Evolutionary conservation across 2,329 filamentous ascomycete species (phyloP).

Genomic region (Knoxdaviesia proteae): DNA sequence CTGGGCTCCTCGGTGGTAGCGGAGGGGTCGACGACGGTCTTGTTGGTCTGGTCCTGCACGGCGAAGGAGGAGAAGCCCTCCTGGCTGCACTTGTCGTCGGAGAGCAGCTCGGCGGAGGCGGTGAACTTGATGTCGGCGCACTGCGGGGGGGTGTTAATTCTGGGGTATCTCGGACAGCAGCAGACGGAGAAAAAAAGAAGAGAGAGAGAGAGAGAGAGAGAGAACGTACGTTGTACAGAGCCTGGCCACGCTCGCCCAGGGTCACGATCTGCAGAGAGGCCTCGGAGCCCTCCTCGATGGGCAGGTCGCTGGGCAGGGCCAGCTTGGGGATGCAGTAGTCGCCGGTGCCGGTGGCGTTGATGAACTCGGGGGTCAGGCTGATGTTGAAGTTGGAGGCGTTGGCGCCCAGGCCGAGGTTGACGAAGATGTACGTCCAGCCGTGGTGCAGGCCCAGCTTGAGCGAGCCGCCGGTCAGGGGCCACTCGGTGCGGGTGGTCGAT

Average conservation of each 20-base stretch:
- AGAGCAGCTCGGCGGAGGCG: slow-evolving; percentile 22
- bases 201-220: slow-evolving; percentile 1
- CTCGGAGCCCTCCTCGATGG: slow-evolving; percentile 35
- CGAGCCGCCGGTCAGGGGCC: slow-evolving; percentile 28
- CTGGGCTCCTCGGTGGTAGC: slow-evolving; percentile 12
- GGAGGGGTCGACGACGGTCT: slow-evolving; percentile 3
- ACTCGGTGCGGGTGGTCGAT: slow-evolving; percentile 26
- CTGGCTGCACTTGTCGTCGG: slow-evolving; percentile 32
- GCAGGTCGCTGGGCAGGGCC: slow-evolving; percentile 25
- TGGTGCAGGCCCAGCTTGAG: slow-evolving; percentile 28
- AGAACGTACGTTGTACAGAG: slow-evolving; percentile 42
- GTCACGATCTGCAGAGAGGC: slow-evolving; percentile 52
- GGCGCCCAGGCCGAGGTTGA: slow-evolving; percentile 29
- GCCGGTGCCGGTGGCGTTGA: slow-evolving; percentile 37
- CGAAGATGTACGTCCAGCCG: slow-evolving; percentile 27
- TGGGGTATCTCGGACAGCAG: neutral
- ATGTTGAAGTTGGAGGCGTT: slow-evolving; percentile 46
- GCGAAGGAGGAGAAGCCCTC: slow-evolving; percentile 10
- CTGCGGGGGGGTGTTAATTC: slow-evolving; percentile 14
- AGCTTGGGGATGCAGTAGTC: slow-evolving; percentile 45
- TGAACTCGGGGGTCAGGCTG: slow-evolving; percentile 37
- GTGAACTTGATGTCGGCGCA: slow-evolving; percentile 57
- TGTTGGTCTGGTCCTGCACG: slow-evolving; percentile 1
- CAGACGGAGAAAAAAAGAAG: neutral
- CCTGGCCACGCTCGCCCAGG: slow-evolving; percentile 31